Base-by-base conservation (phyloP, 2,329 filamentous ascomycete genomes). In the Ilyonectria destructans region DNA sequence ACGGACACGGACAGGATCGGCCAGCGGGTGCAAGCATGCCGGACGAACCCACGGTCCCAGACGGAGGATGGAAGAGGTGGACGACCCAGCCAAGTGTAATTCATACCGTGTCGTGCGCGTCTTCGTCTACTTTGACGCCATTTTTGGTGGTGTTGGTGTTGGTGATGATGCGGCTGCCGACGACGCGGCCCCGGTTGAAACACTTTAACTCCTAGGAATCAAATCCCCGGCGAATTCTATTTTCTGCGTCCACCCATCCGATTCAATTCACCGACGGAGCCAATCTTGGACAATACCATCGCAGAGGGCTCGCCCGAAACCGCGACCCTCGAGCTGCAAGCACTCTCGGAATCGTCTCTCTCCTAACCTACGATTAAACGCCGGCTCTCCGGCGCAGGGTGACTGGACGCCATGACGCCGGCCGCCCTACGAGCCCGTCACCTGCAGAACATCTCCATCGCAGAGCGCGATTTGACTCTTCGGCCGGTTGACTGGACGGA, bases 101-200 rank as follows among this genome's bases (percentile, higher is more conserved):
- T 17, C 40, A 43, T 43, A n/a, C 40, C 40, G 15, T n/a, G 8
- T 43, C n/a, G 17, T 43, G 40, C 40, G n/a, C 15, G 15, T 43
- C n/a, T 17, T 17, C 5, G 13, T 43, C 40, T 4, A 23, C 21
- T 7, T 15, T 43, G 13, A n/a, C 37, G 40, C 15, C n/a, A 5
- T 43, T 62, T 60, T 57, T 68, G 61, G 29, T 57, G 13, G 15
- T 65, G 58, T 46, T 64, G 60, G 35, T 55, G 29, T 46, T 64
- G 60, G 35, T 55, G 29, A 33, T 29, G 59, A 63, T 63, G 60
- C 45, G 71, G 73, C 46, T 64, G 56, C 56, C 43, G 45, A 66
- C 63, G 63, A 67, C 59, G 73, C 72, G 73, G 63, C 73, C 72
- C 46, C 9, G 40, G 52, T 69, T 75, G 73, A 75, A 75, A 75